Evolutionary conservation across 148 eudicot species (phyloP), one percentile per base, ranked within the genome.

Genomic region (Agrostemma githago): DNA sequence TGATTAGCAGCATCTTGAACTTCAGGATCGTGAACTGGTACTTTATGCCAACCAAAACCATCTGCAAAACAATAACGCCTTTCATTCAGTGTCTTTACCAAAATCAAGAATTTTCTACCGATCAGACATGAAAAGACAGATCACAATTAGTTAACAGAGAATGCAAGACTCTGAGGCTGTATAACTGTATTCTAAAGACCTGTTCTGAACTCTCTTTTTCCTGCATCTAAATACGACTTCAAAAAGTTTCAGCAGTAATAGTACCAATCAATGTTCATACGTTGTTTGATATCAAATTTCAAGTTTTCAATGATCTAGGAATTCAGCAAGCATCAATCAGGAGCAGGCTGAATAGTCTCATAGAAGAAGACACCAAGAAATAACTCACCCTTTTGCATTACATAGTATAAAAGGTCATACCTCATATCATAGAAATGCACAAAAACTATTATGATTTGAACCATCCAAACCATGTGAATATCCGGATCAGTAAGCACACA

Each of bases 1-100:
- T 76, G 80, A 71, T 68, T 63, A 58, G 87, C 89, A 65, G 89
- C 89, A 80, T 72, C 82, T 80, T 57, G 72, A 78, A 86, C 83
- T 80, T 74, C 78, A 37, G 85, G 83, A 80, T 78, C 85, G 68
- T 74, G 81, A 62, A 74, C 71, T 16, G 84, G 83, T 56, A 84
- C 80, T 60, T 72, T 72, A 71, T 48, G 80, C 84, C 82, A 78
- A 51, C 82, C 85, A 44, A 67, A 68, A 61, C 62, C 79, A 73
- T 77, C 81, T 86, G 84, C 69, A 75, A 59, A 64, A 70, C 62
- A 72, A 54, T 74, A 66, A 83, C 48, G 57, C 17, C 15, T 43
- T 12, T 26, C 38, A 39, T 12, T 68, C 58, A 66, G 48, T 70
- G 34, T 71, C 6, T 6, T 53, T 68, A 65, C 54, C n/a, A 26